Percentiles rank a stretch among this genome's conserved stretches.
Conservation (phyloP, 805 yeast genomes). For the Nakazawaea ambrosiae region DNA sequence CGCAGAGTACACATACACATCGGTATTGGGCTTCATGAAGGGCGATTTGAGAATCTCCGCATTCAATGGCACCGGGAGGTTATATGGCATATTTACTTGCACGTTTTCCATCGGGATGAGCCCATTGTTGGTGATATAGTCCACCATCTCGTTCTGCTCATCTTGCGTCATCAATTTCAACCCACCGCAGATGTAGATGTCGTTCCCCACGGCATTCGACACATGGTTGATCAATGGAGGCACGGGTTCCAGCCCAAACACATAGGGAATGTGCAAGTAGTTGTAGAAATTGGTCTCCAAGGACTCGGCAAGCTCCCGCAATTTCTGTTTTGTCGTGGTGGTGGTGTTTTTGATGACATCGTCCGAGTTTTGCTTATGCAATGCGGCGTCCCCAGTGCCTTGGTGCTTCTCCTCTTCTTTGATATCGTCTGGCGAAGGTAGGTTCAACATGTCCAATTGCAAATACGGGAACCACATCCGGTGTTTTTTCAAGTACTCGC, state of each 20-base stretch:
- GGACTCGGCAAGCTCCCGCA: conserved; percentile 5
- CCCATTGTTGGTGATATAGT: conserved; percentile 23
- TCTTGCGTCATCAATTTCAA: conserved; percentile 16
- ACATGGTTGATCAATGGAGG: conserved; percentile 40
- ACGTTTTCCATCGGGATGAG: conserved; percentile 25
- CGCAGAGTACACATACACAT: conserved; percentile 29
- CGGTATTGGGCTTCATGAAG: conserved; percentile 29
- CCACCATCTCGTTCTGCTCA: conserved; percentile 19
- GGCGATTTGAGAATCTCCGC: conserved; percentile 35
- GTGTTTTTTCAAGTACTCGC: conserved; percentile 7
- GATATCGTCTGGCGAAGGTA: conserved; percentile 7
- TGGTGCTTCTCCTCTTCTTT: neutral
- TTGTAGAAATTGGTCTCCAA: conserved; percentile 13
- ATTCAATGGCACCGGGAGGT: conserved; percentile 40
- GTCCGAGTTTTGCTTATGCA: neutral
- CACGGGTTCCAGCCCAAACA: conserved; percentile 31
- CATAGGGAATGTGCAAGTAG: conserved; percentile 24
- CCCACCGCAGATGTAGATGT: conserved; percentile 41
- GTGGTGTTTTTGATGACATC: conserved; percentile 4
- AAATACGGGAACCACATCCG: conserved; percentile 12
- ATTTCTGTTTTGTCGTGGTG: conserved; percentile 6
- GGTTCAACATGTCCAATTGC: conserved; percentile 5
- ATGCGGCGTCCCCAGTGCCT: neutral
- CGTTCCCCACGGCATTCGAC: conserved; percentile 29
- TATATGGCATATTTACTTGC: conserved; percentile 23